phyloP scores from a whole-genome alignment of 2,329 filamentous ascomycete species.

The Pleochaeta shiraiana region DNA sequence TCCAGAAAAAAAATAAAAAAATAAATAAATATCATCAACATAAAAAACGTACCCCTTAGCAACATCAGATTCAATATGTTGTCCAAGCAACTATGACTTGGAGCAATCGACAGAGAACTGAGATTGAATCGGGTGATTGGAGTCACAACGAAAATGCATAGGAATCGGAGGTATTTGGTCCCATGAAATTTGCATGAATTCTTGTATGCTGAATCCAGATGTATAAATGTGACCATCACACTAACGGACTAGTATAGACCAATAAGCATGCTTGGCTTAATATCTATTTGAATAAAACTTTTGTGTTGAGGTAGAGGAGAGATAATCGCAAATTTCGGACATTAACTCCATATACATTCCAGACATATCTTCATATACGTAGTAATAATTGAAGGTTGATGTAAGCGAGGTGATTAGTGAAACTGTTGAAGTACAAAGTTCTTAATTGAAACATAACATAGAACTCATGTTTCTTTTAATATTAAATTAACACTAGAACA shows the following conservation, averaged over 20 bases:
- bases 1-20: too few species aligned
- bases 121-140: not conserved
- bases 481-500: too few species aligned
- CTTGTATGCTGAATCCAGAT: constrained; percentile 1
- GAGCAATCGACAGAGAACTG: not conserved
- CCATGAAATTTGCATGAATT: constrained; percentile 2
- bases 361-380: constrained; percentile 1
- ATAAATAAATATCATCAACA: too few species aligned
- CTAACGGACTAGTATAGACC: not conserved
- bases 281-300: constrained; percentile 3
- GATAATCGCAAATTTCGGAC: constrained; percentile 3
- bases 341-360: constrained; percentile 3
- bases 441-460: too few species aligned
- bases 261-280: constrained; percentile 2
- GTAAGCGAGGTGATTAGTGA: too few species aligned
- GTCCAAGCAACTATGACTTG: not conserved
- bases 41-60: not conserved
- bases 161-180: not conserved
- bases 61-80: not conserved
- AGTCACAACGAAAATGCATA: not conserved
- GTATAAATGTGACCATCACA: not conserved
- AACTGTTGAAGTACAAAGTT: too few species aligned
- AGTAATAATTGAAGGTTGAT: constrained; percentile 6
- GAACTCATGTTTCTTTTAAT: too few species aligned
- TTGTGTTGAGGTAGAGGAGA: constrained; percentile 3